Base-by-base conservation (phyloP, 2,329 filamentous ascomycete genomes). In the Diplodia sapinea region DNA sequence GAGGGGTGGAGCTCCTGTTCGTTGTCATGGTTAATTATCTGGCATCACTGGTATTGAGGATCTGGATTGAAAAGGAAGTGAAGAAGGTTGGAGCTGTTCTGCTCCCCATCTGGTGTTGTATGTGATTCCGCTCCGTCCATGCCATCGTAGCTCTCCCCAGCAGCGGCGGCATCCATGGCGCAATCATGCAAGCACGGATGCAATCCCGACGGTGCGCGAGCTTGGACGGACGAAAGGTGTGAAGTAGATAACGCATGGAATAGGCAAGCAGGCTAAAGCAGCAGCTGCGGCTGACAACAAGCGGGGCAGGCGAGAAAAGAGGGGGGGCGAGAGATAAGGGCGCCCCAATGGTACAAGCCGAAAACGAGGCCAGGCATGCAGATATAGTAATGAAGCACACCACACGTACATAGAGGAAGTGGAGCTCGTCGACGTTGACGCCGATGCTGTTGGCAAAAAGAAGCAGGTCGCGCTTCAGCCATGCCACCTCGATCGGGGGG, bases 381-480 rank as follows among this genome's bases (percentile, higher is more conserved):
- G 6, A 33, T 33, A 26, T 26, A 26, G 4, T 4, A 9, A 33
- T 29, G 36, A 49, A 17, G 4, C 23, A 47, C 31, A 33, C 31
- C 6, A 33, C 26, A 76, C 86, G 69, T 84, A 95, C 93, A 74
- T 93, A 97, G 81, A 97, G 89, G 77, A 94, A 96, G 77, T 97
- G 93, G 75, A 97, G 87, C 84, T 97, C 94, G 73, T 96, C 89
- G n/a, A 86, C 85, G 13, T 88, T 94, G 76, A 86, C 89, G 67
- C 94, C 94, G 78, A 97, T 94, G 81, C 90, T 94, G 80, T 91
- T 90, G 73, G 94, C 93, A 79, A 97, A 97, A 70, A 98, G 88
- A 70, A 97, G 85, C 43, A 89, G 88, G 83, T 97, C 94, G 72
- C 94, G 88, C 86, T 94, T 93, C 74, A 92, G 80, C 94, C 93